Evolutionary conservation across 2,329 filamentous ascomycete genomes (phyloP), one percentile per base, ranked within the genome.

Genomic region (Venturia asperata): DNA sequence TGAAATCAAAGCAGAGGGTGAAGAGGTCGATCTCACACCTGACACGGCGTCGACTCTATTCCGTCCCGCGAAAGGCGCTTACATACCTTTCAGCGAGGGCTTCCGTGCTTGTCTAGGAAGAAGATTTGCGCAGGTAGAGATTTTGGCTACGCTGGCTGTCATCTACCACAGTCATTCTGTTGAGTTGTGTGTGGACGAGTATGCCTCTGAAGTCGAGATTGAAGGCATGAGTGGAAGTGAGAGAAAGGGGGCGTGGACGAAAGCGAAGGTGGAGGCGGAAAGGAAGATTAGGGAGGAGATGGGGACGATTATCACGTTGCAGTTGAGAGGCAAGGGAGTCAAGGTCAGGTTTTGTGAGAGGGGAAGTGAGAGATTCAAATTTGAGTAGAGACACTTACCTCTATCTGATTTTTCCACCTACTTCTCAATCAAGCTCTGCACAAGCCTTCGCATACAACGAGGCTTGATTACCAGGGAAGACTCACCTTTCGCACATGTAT

Each of bases 271-370:
- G 30, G 80, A 80, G 70, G 83, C 83, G 37, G 75, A 81, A 66
- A 73, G 77, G 63, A 79, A 83, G 64, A 72, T 91, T 61, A 75
- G 74, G 65, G 76, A 79, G 41, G 85, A 78, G 17, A 79, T 88
- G 69, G 80, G 77, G 37, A 83, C 83, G n/a, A 75, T 90, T 65
- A 81, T 93, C 67, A 92, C 90, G 67, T 77, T 93, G 69, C 89
- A 91, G 77, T 79, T 93, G 74, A 80, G 75, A 47, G 73, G 85
- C 39, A 77, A 78, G 6, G 78, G 82, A 64, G 84, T 93, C 42
- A 87, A 87, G 0, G 77, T 93, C 49, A 77, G 88, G 68, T 75
- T 93, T 68, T 87, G 90, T 11, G 85, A 78, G 77, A 84, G 87
- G 69, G 89, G 89, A 0, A 76, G 83, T 68, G 90, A 92, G 80